Percentiles rank a stretch among this genome's conserved stretches.
These are phyloP conservation scores for Ophiostoma fasciatum DNA, from an alignment of 2,329 filamentous ascomycete species.

Conservation along the genomic window DNA sequence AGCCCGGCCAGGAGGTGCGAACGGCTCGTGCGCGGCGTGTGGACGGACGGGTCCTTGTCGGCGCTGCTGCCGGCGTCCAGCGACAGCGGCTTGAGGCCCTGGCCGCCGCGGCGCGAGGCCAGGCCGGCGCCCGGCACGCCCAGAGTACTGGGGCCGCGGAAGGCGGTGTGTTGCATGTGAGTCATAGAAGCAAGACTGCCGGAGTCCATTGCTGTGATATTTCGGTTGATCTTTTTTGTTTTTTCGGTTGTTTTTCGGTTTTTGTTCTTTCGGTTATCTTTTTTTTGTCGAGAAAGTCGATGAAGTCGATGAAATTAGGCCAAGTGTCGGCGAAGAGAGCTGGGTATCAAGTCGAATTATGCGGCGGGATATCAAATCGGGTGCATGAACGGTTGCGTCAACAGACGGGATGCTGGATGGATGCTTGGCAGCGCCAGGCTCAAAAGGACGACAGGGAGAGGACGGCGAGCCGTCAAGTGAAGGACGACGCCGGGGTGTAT, in stretches of 20 bases:
- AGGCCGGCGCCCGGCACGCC: conserved; percentile 67
- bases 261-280: too few relatives aligned
- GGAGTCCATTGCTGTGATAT: conserved; percentile 60
- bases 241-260: background rate
- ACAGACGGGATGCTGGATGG: conserved; percentile 1
- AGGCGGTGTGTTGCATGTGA: conserved; percentile 49
- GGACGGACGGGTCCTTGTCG: conserved; percentile 51
- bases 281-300: too few relatives aligned
- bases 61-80: conserved; percentile 57
- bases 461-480: too few relatives aligned
- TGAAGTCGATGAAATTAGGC: too few relatives aligned
- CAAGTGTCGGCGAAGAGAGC: background rate
- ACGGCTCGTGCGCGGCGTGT: conserved; percentile 84
- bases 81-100: conserved; percentile 79
- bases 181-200: conserved; percentile 99
- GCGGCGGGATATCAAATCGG: background rate
- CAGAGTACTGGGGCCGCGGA: conserved; percentile 55
- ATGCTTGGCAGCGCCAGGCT: too few relatives aligned
- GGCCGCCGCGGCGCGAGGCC: conserved; percentile 69
- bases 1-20: conserved; percentile 88
- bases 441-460: too few relatives aligned
- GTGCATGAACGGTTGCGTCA: background rate
- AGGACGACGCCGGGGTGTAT: conserved; percentile 1
- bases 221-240: background rate
- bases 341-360: conserved; percentile 5